Evolutionary conservation across 1,284 basidiomycete species (phyloP), one percentile per base, ranked within the genome.

Genomic region (Tilletia setariae): DNA sequence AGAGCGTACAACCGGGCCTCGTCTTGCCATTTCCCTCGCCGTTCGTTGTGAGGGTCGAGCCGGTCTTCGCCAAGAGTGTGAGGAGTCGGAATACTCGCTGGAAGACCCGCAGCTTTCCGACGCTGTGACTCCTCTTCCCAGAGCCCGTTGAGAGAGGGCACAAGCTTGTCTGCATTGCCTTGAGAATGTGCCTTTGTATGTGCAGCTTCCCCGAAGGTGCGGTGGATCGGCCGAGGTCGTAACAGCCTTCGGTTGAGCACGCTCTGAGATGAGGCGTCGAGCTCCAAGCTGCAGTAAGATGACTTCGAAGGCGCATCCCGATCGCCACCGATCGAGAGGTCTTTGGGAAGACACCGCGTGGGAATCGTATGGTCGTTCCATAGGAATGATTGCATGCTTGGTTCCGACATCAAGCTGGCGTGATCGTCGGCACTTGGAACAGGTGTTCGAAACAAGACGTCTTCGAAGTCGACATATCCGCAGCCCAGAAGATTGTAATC

Each of bases 401-500:
- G 56, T 30, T 61, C 28, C 15, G 56, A 35, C 56, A 61, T 61
- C 28, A 61, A 35, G 19, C 15, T 30, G 15, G 56, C 56, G 32
- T 61, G 56, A 30, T 61, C 42, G 25, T 66, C 67, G 19, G 70
- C 71, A 32, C 84, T 84, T 3, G 86, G 85, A 0, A 86, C 74
- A 6, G 85, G 86, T 35, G 84, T 80, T 0, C 87, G 81, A 64
- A 87, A 86, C n/a, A 77, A 81, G 3, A 84, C 85, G 13, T 85
- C 84, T 19, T 82, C 83, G 2, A 88, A 76, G 68, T 95, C 89
- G 63, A 98, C 85, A 87, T 90, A 92, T 9, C 91, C 93, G 82
- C 95, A 98, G 1, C 95, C 95, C 78, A 94, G 96, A 43, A 98
- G 86, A 70, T 93, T 93, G 83, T 92, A 94, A 84, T 98, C 95